These are phyloP conservation scores for Secale cereale DNA, from an alignment of 176 grass and related monocot genomes.

Conservation along the genomic window DNA sequence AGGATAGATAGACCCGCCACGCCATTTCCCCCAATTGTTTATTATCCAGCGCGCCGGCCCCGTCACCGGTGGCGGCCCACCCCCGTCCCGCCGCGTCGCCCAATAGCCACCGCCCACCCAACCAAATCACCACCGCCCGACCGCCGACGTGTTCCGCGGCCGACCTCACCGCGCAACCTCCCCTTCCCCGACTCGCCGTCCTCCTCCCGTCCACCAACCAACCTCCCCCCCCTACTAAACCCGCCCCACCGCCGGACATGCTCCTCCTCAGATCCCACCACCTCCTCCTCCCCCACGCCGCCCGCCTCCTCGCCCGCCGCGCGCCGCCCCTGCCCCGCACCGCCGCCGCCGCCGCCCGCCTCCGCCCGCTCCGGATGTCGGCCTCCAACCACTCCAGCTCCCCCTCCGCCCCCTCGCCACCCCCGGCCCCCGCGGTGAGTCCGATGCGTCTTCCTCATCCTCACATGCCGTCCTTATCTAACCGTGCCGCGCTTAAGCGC, in stretches of 20 bases:
- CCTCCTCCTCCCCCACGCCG: conserved; percentile 47
- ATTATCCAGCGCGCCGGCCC: conserved; percentile 1
- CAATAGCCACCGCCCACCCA: conserved; percentile 18
- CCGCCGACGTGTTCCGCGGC: conserved; percentile 28
- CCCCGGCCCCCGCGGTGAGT: conserved; percentile 51
- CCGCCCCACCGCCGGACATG: conserved; percentile 41
- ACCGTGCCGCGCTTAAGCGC: too few relatives aligned
- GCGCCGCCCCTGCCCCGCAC: neutral
- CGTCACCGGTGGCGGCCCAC: neutral
- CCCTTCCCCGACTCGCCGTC: conserved; percentile 11
- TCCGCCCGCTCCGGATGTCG: conserved; percentile 38
- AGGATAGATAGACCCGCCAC: conserved; percentile 25
- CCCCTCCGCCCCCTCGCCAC: conserved; percentile 28
- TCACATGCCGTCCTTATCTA: neutral
- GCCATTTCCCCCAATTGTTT: conserved; percentile 2
- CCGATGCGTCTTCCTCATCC: too few relatives aligned
- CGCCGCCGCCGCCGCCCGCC: neutral
- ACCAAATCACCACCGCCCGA: neutral
- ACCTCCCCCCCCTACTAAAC: conserved; percentile 43
- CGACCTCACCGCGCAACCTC: conserved; percentile 10
- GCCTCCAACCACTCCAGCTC: conserved; percentile 38
- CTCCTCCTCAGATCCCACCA: conserved; percentile 76
- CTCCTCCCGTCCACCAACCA: conserved; percentile 15
- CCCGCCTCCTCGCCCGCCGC: conserved; percentile 30
- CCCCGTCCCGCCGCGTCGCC: conserved; percentile 10